phyloP scores from a whole-genome alignment of 495 filamentous ascomycete genomes.

The Talaromyces thailandensis region DNA sequence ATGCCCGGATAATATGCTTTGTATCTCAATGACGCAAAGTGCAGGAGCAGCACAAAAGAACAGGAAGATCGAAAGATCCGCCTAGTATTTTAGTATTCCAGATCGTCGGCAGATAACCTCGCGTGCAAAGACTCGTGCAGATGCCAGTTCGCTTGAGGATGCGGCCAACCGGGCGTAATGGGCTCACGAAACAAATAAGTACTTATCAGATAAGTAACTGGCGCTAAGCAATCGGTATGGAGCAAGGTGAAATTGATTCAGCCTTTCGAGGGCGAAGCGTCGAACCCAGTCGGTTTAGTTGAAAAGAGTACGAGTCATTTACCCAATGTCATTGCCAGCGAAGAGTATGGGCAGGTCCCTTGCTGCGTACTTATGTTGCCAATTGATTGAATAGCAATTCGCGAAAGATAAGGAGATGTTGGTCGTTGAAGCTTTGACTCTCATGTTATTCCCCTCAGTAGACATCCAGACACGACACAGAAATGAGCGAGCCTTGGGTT shows the following conservation, averaged over 20 bases:
- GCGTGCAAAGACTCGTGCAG: not conserved
- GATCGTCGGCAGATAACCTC: not conserved
- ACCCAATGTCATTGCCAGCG: not conserved
- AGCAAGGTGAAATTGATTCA: not conserved
- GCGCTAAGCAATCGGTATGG: not conserved
- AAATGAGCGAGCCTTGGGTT: not conserved
- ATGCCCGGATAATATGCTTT: not conserved
- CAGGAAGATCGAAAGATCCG: not conserved
- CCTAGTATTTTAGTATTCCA: not conserved
- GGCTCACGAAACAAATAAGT: not conserved
- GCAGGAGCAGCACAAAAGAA: not conserved
- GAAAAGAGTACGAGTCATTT: not conserved
- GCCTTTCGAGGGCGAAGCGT: not conserved
- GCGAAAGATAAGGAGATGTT: not conserved
- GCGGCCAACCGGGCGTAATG: not conserved
- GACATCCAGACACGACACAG: not conserved
- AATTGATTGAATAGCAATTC: not conserved
- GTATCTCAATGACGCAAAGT: not conserved
- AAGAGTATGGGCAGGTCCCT: not conserved
- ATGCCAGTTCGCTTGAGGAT: not conserved
- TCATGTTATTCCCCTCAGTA: not conserved
- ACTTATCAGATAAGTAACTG: not conserved
- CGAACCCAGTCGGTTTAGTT: not conserved
- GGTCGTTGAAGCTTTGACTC: not conserved
- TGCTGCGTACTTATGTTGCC: not conserved